These are phyloP conservation scores for Colletotrichum viniferum DNA, from an alignment of 2,329 filamentous ascomycete genomes.

Conservation along the genomic window DNA sequence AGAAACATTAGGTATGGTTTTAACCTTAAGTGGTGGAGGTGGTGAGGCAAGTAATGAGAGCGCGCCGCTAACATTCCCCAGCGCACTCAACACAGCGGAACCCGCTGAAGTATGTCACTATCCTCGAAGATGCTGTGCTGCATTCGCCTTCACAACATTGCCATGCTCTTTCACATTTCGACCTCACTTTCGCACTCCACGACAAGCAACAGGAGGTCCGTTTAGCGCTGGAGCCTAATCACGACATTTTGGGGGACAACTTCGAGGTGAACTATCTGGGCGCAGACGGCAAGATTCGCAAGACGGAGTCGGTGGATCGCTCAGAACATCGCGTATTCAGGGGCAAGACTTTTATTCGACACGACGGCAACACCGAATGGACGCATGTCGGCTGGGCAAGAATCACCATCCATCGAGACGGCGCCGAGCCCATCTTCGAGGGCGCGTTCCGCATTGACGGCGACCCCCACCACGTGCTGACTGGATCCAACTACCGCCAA, in stretches of 20 bases:
- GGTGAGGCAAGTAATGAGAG: neutral
- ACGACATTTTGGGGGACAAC: conserved; percentile 82
- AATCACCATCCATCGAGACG: conserved; percentile 79
- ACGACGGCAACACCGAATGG: conserved; percentile 68
- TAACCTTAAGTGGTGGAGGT: no score
- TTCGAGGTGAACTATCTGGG: conserved; percentile 76
- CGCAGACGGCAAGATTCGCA: conserved; percentile 70
- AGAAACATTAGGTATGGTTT: conserved; percentile 33
- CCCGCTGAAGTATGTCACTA: conserved; percentile 75
- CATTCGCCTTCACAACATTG: conserved; percentile 80
- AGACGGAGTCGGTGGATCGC: conserved; percentile 73
- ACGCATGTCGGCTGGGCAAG: conserved; percentile 85
- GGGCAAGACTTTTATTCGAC: conserved; percentile 75
- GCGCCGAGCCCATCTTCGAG: conserved; percentile 80
- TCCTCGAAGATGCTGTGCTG: conserved; percentile 76
- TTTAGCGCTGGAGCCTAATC: conserved; percentile 84
- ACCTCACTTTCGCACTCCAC: conserved; percentile 80
- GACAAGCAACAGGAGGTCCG: conserved; percentile 72
- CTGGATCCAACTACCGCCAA: conserved; percentile 73
- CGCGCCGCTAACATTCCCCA: conserved; percentile 27
- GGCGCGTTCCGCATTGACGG: conserved; percentile 83
- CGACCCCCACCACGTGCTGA: conserved; percentile 87
- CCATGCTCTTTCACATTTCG: conserved; percentile 81
- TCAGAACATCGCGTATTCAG: conserved; percentile 82
- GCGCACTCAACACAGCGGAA: conserved; percentile 77